Percentiles rank a stretch among this genome's conserved stretches.
Evolutionary conservation across 2,329 filamentous ascomycete genomes (phyloP).

Genomic region (Macroventuria anomochaeta): DNA sequence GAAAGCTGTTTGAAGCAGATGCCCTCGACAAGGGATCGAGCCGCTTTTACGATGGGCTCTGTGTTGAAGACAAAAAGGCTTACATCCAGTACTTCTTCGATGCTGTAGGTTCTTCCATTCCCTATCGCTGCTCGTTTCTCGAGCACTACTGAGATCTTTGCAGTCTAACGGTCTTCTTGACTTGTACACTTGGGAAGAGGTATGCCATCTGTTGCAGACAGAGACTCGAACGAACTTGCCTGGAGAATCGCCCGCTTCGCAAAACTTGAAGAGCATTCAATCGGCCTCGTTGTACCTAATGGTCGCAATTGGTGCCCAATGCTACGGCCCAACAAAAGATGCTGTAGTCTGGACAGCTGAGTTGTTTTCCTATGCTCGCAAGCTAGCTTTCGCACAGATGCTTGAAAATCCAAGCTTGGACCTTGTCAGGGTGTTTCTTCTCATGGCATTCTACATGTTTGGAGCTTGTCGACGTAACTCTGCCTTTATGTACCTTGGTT

Average conservation of each 20-base stretch:
- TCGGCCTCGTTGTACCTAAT: slow-evolving; percentile 50
- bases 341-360: slow-evolving; percentile 34
- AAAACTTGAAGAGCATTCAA: slow-evolving; percentile 29
- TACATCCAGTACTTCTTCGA: slow-evolving; percentile 44
- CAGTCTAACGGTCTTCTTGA: slow-evolving; percentile 14
- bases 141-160: not conserved
- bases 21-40: slow-evolving; percentile 32
- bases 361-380: slow-evolving; percentile 59
- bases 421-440: slow-evolving; percentile 59
- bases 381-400: slow-evolving; percentile 58
- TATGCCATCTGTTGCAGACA: not conserved
- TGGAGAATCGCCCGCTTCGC: not conserved
- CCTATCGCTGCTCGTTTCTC: slow-evolving; percentile 24
- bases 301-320: slow-evolving; percentile 62
- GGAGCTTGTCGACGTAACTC: slow-evolving; percentile 65
- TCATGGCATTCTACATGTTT: slow-evolving; percentile 67
- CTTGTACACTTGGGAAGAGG: slow-evolving; percentile 12
- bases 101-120: slow-evolving; percentile 40
- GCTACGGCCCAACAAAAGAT: slow-evolving; percentile 29
- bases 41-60: slow-evolving; percentile 34
- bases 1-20: slow-evolving; percentile 62
- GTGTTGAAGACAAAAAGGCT: slow-evolving; percentile 42
- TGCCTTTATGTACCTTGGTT: slow-evolving; percentile 68
- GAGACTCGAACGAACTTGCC: not conserved
- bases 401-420: slow-evolving; percentile 62